Base-by-base conservation (phyloP, 192 early-diverging fungal genomes). In the Jimgerdemannia flammicorona region DNA sequence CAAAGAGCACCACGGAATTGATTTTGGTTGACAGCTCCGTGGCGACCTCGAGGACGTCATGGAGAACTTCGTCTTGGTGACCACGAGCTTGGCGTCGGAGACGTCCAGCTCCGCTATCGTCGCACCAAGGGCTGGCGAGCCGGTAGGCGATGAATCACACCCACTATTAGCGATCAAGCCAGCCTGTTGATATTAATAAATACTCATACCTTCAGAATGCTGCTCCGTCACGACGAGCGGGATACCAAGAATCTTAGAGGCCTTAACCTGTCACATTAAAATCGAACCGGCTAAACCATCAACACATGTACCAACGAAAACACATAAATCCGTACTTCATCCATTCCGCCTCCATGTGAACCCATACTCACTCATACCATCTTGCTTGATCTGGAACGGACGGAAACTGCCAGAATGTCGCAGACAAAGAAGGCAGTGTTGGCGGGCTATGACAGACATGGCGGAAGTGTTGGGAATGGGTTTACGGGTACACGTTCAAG, bases 161-260 rank as follows among this genome's bases (percentile, higher is more conserved):
- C 14, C 49, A 59, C 0, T 59, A 14, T 59, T 29, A 29, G 29
- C 29, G 29, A 29, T 29, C 29, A 29, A 29, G 29, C 29, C 29
- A 29, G 29, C 29, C 29, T 29, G 29, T 29, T 29, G 29, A 1
- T 29, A 29, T 29, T n/a, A n/a, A n/a, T n/a, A n/a, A 11, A 54
- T 54, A 11, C 69, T 64, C 3, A 69, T 70, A 89, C 89, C 89
- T 79, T 87, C 88, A 14, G 90, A 89, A 72, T 92, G 78, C 84
- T 98, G 97, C 78, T 98, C 97, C 18, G 97, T 96, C 66, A 96
- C 95, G 66, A 97, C 81, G 59, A 98, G 77, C 29, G 96, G 96
- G 40, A 96, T 88, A 44, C 91, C 84, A 44, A 96, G 88, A 44
- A 93, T 84, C 68, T 90, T 87, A 64, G 93, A 81, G 3, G 92